Evolutionary conservation across 208 protist species (phyloP).

Genomic region (Trypanosomatidae sp.): DNA sequence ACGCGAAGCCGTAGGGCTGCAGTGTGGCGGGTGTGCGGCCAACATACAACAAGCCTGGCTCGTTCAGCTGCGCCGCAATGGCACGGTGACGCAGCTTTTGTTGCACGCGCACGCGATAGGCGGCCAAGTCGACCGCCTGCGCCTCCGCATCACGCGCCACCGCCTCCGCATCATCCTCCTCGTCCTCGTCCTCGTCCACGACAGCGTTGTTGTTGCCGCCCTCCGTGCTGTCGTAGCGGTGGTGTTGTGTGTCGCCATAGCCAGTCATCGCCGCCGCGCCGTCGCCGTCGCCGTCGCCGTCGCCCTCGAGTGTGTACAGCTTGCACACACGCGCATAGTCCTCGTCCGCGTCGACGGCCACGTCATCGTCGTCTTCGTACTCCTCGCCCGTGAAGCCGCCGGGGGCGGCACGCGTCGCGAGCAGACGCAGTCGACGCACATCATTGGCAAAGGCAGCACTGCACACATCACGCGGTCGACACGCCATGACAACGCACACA

Average conservation of each 20-base stretch:
- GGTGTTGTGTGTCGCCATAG: neutral
- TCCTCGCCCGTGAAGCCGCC: slow-evolving; percentile 18
- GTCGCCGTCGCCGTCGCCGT: neutral
- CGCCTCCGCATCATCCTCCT: slow-evolving; percentile 11
- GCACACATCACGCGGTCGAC: slow-evolving; percentile 37
- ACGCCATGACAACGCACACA: too few species aligned
- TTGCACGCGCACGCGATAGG: slow-evolving; percentile 14
- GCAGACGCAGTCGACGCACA: slow-evolving; percentile 33
- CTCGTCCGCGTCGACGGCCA: slow-evolving; percentile 3
- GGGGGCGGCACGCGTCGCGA: slow-evolving; percentile 17
- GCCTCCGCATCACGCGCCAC: slow-evolving; percentile 8
- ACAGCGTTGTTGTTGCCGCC: slow-evolving; percentile 5
- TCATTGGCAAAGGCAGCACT: slow-evolving; percentile 59
- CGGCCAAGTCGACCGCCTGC: slow-evolving; percentile 13
- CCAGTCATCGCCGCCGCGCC: neutral
- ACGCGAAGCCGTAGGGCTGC: slow-evolving; percentile 19
- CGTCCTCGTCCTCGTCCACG: slow-evolving; percentile 4
- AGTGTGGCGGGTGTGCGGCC: slow-evolving; percentile 16
- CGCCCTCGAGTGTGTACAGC: slow-evolving; percentile 6
- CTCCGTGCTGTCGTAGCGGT: slow-evolving; percentile 1
- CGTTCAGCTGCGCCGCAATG: slow-evolving; percentile 10
- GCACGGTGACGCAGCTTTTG: slow-evolving; percentile 12
- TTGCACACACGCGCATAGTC: slow-evolving; percentile 1
- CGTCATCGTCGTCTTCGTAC: slow-evolving; percentile 10
- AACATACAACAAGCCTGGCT: slow-evolving; percentile 11